A percentile compares a stretch with the other conserved stretches of the same genome.
These are phyloP conservation scores for Agroathelia rolfsii DNA, from an alignment of 1,284 basidiomycete genomes.

Conservation along the genomic window DNA sequence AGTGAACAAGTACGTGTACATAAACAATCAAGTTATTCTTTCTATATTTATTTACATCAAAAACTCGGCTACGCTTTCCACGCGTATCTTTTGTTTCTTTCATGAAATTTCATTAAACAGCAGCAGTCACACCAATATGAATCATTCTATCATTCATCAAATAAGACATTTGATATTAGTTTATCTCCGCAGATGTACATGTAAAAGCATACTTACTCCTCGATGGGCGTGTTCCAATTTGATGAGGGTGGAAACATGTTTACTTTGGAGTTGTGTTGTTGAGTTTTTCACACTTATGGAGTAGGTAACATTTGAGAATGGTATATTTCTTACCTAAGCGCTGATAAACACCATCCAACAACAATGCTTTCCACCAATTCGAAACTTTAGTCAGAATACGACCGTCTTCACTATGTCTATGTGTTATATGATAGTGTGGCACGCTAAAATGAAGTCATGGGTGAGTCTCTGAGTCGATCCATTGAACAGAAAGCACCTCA, in stretches of 20 bases:
- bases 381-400: slow-evolving; percentile 23
- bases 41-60: too few relatives aligned
- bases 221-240: slow-evolving; percentile 42
- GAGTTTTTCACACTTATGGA: slow-evolving; percentile 3
- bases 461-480: background rate
- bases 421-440: slow-evolving; percentile 49
- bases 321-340: slow-evolving; percentile 29
- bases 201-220: slow-evolving; percentile 31
- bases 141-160: slow-evolving; percentile 14
- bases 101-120: too few relatives aligned
- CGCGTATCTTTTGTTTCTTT: too few relatives aligned
- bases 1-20: too few relatives aligned
- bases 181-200: background rate
- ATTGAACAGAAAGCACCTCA: slow-evolving; percentile 3
- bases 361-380: slow-evolving; percentile 33
- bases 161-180: too few relatives aligned
- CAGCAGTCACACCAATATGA: slow-evolving; percentile 18
- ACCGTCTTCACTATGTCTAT: slow-evolving; percentile 25
- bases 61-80: too few relatives aligned
- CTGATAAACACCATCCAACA: slow-evolving; percentile 50
- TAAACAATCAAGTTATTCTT: too few relatives aligned
- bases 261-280: slow-evolving; percentile 18
- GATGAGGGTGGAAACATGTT: slow-evolving; percentile 49
- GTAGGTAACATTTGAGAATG: slow-evolving; percentile 1
- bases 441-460: slow-evolving; percentile 27